These are phyloP conservation scores for Acer negundo DNA, from an alignment of 345 rosid species.

Conservation along the genomic window DNA sequence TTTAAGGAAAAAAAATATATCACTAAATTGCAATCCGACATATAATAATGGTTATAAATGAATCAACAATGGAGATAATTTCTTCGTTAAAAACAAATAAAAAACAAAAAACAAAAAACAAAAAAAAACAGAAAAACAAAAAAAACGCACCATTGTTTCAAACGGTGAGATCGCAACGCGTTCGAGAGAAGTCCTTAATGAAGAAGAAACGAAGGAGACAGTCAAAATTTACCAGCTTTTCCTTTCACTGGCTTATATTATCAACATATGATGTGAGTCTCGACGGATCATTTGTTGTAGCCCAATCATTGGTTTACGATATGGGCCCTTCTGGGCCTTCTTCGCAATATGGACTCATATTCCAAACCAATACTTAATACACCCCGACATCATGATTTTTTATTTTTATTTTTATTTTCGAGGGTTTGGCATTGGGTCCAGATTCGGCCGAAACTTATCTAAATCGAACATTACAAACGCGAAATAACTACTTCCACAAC, in stretches of 20 bases:
- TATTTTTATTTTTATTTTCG: too few relatives aligned
- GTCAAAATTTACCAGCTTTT: neutral
- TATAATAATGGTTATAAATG: neutral
- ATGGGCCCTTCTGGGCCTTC: neutral
- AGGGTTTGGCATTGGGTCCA: too few relatives aligned
- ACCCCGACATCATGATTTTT: too few relatives aligned
- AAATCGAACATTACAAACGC: too few relatives aligned
- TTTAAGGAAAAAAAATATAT: neutral
- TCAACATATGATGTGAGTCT: too few relatives aligned
- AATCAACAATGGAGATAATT: neutral
- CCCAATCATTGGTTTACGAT: neutral
- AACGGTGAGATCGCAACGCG: conserved; percentile 18
- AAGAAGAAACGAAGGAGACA: neutral
- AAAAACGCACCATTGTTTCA: conserved; percentile 22
- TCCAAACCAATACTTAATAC: too few relatives aligned
- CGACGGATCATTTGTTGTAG: neutral
- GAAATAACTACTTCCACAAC: too few relatives aligned
- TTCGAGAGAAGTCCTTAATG: neutral
- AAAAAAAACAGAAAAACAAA: neutral
- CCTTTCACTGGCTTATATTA: neutral
- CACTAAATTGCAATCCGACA: neutral
- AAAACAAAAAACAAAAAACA: neutral
- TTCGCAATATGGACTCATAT: too few relatives aligned
- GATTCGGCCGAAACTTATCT: too few relatives aligned
- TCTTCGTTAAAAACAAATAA: neutral